Evolutionary conservation across 352 stramenopile genomes (phyloP).

Genomic region (Phytophthora crassamura): DNA sequence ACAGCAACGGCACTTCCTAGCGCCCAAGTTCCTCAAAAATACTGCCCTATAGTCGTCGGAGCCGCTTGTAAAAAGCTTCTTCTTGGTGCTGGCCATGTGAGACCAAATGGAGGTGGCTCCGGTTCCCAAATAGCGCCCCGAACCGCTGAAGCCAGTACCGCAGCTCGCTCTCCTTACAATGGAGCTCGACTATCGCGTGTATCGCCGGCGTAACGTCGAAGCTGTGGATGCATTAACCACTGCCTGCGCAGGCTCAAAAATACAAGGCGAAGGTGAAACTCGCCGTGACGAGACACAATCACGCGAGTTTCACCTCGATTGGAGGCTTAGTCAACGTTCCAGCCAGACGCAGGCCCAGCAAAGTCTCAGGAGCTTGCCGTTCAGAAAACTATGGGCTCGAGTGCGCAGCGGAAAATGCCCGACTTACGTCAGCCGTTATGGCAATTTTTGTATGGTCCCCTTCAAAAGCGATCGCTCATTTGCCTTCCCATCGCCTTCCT

Average conservation of each 20-base stretch:
- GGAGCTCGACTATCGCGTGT: constrained; percentile 2
- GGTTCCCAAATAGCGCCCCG: constrained; percentile 33
- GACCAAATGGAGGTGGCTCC: constrained; percentile 23
- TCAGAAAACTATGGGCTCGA: constrained; percentile 30
- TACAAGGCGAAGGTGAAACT: constrained; percentile 2
- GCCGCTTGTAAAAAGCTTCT: not conserved
- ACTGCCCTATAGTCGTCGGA: constrained; percentile 31
- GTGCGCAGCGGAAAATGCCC: constrained; percentile 25
- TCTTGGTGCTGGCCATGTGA: constrained; percentile 2
- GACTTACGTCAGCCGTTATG: constrained; percentile 25
- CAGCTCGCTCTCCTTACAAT: not conserved
- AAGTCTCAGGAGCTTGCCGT: constrained; percentile 25
- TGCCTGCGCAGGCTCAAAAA: constrained; percentile 16
- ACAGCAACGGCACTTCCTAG: constrained; percentile 26
- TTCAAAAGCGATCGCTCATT: constrained; percentile 31
- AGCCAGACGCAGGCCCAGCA: not conserved
- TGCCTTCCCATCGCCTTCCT: constrained; percentile 9
- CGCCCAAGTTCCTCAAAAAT: constrained; percentile 24
- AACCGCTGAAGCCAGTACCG: constrained; percentile 27
- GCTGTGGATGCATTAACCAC: not conserved
- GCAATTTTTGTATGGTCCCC: constrained; percentile 21
- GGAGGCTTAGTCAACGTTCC: no score
- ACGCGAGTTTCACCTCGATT: constrained; percentile 7
- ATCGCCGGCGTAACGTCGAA: constrained; percentile 1
- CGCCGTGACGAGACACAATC: constrained; percentile 14